These are phyloP conservation scores for Amyloporia xantha DNA, from an alignment of 768 basidiomycete species.

Conservation along the genomic window DNA sequence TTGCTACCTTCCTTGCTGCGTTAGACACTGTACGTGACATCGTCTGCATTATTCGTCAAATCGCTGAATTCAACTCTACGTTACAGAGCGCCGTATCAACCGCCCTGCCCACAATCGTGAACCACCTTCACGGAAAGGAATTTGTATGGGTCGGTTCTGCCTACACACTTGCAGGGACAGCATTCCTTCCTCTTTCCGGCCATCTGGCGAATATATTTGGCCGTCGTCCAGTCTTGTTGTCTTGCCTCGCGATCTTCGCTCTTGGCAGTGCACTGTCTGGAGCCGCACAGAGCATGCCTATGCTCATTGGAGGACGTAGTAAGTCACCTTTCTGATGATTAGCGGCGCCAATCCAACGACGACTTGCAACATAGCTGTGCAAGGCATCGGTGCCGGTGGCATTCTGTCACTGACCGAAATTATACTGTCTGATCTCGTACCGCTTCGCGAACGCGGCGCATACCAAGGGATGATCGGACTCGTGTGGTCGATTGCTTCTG, in stretches of 20 bases:
- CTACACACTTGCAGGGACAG: conserved; percentile 30
- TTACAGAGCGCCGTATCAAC: conserved; percentile 15
- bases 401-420: conserved; percentile 19
- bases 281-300: conserved; percentile 31
- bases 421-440: conserved; percentile 21
- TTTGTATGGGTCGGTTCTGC: conserved; percentile 25
- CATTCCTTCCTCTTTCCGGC: conserved; percentile 29
- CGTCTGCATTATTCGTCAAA: background rate
- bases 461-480: conserved; percentile 13
- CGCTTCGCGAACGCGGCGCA: conserved; percentile 28
- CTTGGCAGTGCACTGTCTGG: conserved; percentile 34
- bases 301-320: conserved; percentile 32
- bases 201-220: conserved; percentile 28
- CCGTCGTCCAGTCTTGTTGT: conserved; percentile 25
- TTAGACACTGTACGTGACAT: conserved; percentile 1
- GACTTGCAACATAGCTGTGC: too few relatives aligned
- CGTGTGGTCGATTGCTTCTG: conserved; percentile 14
- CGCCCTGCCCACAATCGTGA: conserved; percentile 12
- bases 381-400: conserved; percentile 21
- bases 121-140: conserved; percentile 14
- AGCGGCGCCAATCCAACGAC: too few relatives aligned
- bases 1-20: conserved; percentile 19
- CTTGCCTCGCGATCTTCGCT: conserved; percentile 26
- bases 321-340: too few relatives aligned
- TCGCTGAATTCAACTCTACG: too few relatives aligned